Percentiles rank a stretch among this genome's conserved stretches.
These are phyloP conservation scores for Geotrichum siamense DNA, from an alignment of 1,139 yeast genomes.

Conservation along the genomic window DNA sequence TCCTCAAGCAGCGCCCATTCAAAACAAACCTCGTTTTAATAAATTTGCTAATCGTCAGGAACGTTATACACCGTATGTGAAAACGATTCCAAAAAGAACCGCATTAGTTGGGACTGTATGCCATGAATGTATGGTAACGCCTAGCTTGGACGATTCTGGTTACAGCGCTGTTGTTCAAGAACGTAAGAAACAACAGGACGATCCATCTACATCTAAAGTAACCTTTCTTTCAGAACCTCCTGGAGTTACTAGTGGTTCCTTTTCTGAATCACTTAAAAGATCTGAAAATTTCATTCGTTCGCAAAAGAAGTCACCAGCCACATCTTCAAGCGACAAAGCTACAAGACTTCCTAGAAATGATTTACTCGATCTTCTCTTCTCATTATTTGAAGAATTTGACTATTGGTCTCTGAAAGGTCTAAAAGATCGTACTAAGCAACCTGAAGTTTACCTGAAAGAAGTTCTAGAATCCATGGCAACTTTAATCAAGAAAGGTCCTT, in stretches of 20 bases:
- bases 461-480: conserved; percentile 85
- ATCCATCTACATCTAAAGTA: conserved; percentile 59
- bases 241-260: conserved; percentile 78
- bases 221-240: conserved; percentile 76
- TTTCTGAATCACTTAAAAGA: conserved; percentile 62
- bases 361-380: conserved; percentile 77
- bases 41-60: conserved; percentile 16
- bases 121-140: conserved; percentile 87
- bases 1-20: conserved; percentile 11
- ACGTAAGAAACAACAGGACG: conserved; percentile 41
- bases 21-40: conserved; percentile 7
- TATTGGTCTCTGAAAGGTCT: conserved; percentile 95
- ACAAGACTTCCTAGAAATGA: conserved; percentile 93
- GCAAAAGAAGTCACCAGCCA: conserved; percentile 33
- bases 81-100: conserved; percentile 51
- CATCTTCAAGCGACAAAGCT: conserved; percentile 72
- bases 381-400: conserved; percentile 88
- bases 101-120: conserved; percentile 78
- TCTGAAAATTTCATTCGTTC: conserved; percentile 31
- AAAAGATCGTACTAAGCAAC: conserved; percentile 91
- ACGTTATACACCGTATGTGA: conserved; percentile 27
- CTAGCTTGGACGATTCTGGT: conserved; percentile 64
- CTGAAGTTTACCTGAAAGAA: conserved; percentile 88
- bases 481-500: conserved; percentile 90
- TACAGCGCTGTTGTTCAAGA: conserved; percentile 52